These are phyloP conservation scores for Marchantia paleacea DNA, from an alignment of 225 moss, liverwort and hornwort species.

Conservation along the genomic window DNA sequence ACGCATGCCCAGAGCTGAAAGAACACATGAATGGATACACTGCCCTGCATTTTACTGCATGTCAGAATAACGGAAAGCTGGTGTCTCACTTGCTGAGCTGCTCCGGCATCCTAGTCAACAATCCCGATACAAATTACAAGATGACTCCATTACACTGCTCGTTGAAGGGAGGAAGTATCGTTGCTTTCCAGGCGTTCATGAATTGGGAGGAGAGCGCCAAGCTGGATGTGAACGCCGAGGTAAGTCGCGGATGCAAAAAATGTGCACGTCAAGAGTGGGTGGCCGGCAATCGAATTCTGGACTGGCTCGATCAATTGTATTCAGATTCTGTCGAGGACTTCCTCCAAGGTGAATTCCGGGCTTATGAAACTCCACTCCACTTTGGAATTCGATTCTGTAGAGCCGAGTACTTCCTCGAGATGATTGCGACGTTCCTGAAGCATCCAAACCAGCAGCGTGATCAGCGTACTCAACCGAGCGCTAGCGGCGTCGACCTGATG, in stretches of 20 bases:
- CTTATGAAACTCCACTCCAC: neutral
- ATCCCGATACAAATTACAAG: neutral
- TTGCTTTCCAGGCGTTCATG: neutral
- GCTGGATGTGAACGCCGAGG: neutral
- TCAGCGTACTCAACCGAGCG: too few species aligned
- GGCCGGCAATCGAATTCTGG: neutral
- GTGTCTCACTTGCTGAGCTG: neutral
- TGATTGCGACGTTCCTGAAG: neutral
- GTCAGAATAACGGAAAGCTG: neutral
- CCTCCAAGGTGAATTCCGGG: neutral
- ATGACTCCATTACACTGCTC: neutral
- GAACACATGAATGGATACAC: neutral
- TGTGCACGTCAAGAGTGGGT: neutral
- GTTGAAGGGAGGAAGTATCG: neutral
- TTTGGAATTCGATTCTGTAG: neutral
- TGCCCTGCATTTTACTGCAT: neutral
- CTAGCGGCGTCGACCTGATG: too few species aligned
- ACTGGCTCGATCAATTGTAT: neutral
- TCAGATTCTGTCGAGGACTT: neutral
- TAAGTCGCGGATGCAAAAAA: neutral
- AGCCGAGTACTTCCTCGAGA: neutral
- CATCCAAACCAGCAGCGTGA: constrained; percentile 1
- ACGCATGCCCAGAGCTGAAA: neutral
- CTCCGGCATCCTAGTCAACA: neutral
- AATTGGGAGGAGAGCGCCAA: too few species aligned